Conservation (phyloP, 2,329 filamentous ascomycete genomes). For the Diaporthe aspalathi region DNA sequence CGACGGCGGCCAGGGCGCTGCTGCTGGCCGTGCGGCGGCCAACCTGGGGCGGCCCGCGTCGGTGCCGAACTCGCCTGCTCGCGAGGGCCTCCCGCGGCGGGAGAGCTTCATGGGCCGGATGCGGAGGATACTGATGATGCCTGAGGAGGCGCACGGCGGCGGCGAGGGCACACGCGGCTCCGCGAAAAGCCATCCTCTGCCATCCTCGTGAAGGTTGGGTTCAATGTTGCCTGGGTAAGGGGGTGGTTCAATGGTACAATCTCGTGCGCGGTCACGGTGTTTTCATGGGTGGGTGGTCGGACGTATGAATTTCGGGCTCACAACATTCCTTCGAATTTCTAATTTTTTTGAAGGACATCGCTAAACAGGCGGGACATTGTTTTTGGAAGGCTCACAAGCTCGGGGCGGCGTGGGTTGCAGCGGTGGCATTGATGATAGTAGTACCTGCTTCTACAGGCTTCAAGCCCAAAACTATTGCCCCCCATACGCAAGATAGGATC, state of each 20-base stretch:
- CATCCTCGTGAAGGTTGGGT: background rate
- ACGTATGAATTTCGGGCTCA: background rate
- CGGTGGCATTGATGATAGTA: too few relatives aligned
- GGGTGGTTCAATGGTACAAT: background rate
- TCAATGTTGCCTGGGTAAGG: too few relatives aligned
- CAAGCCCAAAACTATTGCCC: background rate
- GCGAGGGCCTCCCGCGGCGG: background rate
- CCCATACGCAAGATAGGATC: too few relatives aligned
- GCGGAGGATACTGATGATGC: background rate
- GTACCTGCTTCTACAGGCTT: background rate
- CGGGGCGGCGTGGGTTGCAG: too few relatives aligned
- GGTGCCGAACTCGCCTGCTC: background rate
- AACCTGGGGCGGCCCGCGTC: background rate
- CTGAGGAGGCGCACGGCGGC: background rate
- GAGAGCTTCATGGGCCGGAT: constrained; percentile 15
- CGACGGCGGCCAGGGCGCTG: too few relatives aligned
- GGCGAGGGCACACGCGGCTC: background rate
- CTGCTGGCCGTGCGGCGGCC: background rate
- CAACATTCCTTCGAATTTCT: background rate
- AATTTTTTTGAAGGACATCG: background rate
- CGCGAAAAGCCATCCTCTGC: background rate
- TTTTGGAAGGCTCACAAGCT: background rate
- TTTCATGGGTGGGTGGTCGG: background rate
- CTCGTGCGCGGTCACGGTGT: too few relatives aligned
- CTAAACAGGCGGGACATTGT: background rate